phyloP scores from a whole-genome alignment of 164 flowering plant genomes.

The Pachysandra terminalis region DNA sequence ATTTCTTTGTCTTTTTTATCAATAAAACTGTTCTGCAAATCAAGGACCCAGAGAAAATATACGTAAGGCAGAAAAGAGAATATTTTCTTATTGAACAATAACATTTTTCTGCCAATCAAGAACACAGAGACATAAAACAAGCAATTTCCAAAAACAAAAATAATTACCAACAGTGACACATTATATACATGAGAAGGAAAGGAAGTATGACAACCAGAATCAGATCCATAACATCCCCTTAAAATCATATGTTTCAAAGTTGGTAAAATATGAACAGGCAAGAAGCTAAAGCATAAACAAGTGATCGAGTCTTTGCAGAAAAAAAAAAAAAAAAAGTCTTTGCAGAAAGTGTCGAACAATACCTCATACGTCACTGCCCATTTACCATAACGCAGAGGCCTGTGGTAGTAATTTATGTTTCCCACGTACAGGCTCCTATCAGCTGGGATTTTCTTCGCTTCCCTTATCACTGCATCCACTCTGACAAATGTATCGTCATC shows the following conservation, averaged over 20 bases:
- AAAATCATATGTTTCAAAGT: neutral
- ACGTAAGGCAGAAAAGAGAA: no score
- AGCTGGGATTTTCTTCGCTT: slow-evolving; percentile 31
- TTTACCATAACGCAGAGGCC: slow-evolving; percentile 68
- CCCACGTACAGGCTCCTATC: slow-evolving; percentile 51
- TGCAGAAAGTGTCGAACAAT: slow-evolving; percentile 9
- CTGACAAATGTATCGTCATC: slow-evolving; percentile 8
- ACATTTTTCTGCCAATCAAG: no score
- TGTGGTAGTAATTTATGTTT: slow-evolving; percentile 63
- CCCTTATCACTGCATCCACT: slow-evolving; percentile 49
- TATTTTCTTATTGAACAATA: no score
- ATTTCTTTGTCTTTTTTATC: no score
- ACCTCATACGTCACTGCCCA: slow-evolving; percentile 85
- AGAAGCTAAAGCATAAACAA: neutral
- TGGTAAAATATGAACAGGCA: neutral
- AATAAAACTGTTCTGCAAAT: no score
- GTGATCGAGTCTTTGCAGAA: neutral
- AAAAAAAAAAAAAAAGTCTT: no score
- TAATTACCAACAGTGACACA: no score
- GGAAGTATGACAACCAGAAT: neutral
- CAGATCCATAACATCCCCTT: neutral
- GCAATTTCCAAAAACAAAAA: no score
- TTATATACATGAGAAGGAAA: no score
- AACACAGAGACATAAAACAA: no score
- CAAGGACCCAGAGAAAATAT: no score